Evolutionary conservation across 495 filamentous ascomycete genomes (phyloP).

Genomic region (Articulospora tetracladia): DNA sequence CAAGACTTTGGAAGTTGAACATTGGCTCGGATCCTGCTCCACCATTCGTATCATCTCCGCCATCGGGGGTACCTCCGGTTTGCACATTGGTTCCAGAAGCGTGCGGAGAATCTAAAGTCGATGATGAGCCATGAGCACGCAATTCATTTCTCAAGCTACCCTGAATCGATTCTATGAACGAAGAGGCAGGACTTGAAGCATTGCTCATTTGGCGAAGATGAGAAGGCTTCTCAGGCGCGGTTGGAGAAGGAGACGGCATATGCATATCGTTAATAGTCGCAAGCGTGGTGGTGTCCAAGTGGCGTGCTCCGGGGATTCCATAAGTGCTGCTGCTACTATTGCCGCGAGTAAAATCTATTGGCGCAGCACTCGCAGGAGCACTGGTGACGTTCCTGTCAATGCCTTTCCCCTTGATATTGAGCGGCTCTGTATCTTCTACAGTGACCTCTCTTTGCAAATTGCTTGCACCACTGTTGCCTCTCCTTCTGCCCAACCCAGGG

Average conservation of each 20-base stretch:
- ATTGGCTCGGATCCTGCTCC: slow-evolving; percentile 62
- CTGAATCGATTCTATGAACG: slow-evolving; percentile 59
- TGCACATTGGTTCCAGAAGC: slow-evolving; percentile 37
- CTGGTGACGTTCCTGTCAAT: slow-evolving; percentile 52
- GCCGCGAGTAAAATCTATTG: slow-evolving; percentile 16
- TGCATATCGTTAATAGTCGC: slow-evolving; percentile 24
- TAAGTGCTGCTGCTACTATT: slow-evolving; percentile 19
- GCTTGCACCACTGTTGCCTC: slow-evolving; percentile 51
- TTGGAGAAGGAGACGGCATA: slow-evolving; percentile 32
- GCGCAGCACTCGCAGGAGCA: slow-evolving; percentile 5
- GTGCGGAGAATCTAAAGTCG: slow-evolving; percentile 39
- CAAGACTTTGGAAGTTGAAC: slow-evolving; percentile 89
- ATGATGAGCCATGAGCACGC: slow-evolving; percentile 33
- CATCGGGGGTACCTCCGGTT: slow-evolving; percentile 33
- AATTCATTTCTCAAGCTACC: slow-evolving; percentile 43
- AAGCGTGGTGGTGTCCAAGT: slow-evolving; percentile 19
- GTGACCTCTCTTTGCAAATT: slow-evolving; percentile 42
- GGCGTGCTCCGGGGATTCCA: slow-evolving; percentile 20
- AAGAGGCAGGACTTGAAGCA: slow-evolving; percentile 77
- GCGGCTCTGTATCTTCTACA: slow-evolving; percentile 22
- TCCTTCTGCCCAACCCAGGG: slow-evolving; percentile 43
- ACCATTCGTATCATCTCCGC: slow-evolving; percentile 34
- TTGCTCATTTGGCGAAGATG: slow-evolving; percentile 79
- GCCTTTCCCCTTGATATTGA: slow-evolving; percentile 72
- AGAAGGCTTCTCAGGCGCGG: slow-evolving; percentile 48